Evolutionary conservation across 1,284 basidiomycete genomes (phyloP), one percentile per base, ranked within the genome.

Genomic region (Tremellales sp.): DNA sequence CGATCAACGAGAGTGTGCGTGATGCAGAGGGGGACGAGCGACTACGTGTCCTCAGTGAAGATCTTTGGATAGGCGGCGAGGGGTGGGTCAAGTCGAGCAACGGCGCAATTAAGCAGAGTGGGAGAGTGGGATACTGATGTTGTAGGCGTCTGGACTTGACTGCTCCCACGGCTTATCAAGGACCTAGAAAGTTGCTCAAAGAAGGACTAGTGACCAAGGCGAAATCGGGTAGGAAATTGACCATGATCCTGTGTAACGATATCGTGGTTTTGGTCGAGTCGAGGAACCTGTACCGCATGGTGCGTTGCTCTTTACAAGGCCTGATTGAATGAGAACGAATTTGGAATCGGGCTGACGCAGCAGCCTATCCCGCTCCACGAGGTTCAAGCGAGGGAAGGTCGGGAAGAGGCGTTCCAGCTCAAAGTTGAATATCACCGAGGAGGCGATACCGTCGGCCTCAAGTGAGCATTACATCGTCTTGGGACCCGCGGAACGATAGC

Each of bases 1-100:
- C 81, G 26, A 91, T 97, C 65, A 97, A 97, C 68, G 92, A 97
- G 70, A 80, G 83, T 1, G 89, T 97, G 33, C 80, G 91, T 4
- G 82, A 87, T n/a, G 84, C 85, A 53, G 89, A 97, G 70, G 84
- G 84, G 2, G 70, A 77, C 3, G 87, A 89, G 56, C 81, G 84
- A 10, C 77, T 97, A 10, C 79, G 78, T 43, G 77, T 76, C 15
- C 79, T 97, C 24, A 88, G 86, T 5, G 82, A 86, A 54, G 78
- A 86, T 61, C 77, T 97, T 3, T 92, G 85, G 84, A 84, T 93
- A 46, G 89, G 88, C 8, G 70, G 72, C 21, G 83, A 89, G 72
- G 87, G 86, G 85, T 86, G 54, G 61, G 81, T 75, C 11, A 4
- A n/a, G n/a, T n/a, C n/a, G n/a, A n/a, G n/a, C n/a, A n/a, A n/a